Evolutionary conservation across 129 eudicot species (phyloP), one percentile per base, ranked within the genome.

Genomic region (Ambrosia trifida): DNA sequence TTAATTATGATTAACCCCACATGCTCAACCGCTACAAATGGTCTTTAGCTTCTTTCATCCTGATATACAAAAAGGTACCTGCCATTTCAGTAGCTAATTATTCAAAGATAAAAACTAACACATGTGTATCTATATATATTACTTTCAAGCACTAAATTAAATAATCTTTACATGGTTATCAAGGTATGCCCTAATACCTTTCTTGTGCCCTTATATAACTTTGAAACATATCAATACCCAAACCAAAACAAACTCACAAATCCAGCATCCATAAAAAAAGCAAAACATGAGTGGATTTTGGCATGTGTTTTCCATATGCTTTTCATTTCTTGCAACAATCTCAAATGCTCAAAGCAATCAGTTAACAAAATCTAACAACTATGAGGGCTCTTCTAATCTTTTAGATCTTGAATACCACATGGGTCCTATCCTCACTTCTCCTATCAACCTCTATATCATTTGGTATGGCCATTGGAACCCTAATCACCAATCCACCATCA

Each of bases 401-500:
- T 72, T 84, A 4, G 62, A 87, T 69, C 83, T 87, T 44, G 76
- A 87, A 67, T 87, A 87, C 77, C 89, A 87, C 69, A 84, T 87
- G 94, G 94, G 94, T 70, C 89, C 94, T 1, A 86, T 87, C 4
- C 87, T 84, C 24, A 64, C 87, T 28, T 71, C 85, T 45, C 80
- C 84, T 0, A 84, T 84, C 44, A 84, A 84, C 60, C 70, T 87
- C 58, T 84, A 87, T 82, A 70, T 87, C 40, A 87, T 87, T 35
- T 87, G 94, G 94, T 87, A 87, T 46, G 94, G 94, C 46, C 61
- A 64, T 35, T 87, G 94, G 94, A 69, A 80, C 75, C 78, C 81
- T 11, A 36, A 9, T 31, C 87, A 87, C 30, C 89, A 73, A 72
- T 51, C 83, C 77, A 84, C 83, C 62, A 84, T 87, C 2, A 70